Conservation (phyloP, 148 eudicot genomes). For the Cornus controversa region DNA sequence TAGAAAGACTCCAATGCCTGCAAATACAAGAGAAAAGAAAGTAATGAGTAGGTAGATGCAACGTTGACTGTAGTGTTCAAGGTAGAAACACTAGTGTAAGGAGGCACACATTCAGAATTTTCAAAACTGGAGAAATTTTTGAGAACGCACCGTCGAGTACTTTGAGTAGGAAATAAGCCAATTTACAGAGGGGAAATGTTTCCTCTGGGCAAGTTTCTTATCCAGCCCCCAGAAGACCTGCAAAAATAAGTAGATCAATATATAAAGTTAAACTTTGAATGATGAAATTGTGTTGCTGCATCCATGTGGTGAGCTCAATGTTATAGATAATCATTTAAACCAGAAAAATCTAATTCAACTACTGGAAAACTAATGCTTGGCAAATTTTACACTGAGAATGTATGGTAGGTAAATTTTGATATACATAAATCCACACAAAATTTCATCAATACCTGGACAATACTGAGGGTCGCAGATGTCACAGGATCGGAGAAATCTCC, state of each 20-base stretch:
- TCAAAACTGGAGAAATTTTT: background rate
- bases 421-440: background rate
- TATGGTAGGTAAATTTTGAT: background rate
- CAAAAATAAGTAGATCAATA: conserved; percentile 13
- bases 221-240: conserved; percentile 99
- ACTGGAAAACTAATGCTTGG: too few species aligned
- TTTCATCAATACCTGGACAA: conserved; percentile 72
- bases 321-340: background rate
- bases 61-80: background rate
- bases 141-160: conserved; percentile 71
- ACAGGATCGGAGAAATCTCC: conserved; percentile 99
- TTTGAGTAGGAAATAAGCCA: conserved; percentile 99
- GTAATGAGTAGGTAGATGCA: background rate
- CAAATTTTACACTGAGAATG: background rate
- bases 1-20: conserved; percentile 92
- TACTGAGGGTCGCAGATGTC: conserved; percentile 96
- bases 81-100: background rate
- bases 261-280: background rate
- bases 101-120: background rate
- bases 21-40: conserved; percentile 7
- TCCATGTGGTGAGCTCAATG: background rate
- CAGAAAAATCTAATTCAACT: background rate
- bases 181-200: conserved; percentile 98
- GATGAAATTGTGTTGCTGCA: background rate
- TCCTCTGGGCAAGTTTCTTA: conserved; percentile 97